Base-by-base conservation (phyloP, 2,329 filamentous ascomycete species). In the Acrodontium crateriforme region DNA sequence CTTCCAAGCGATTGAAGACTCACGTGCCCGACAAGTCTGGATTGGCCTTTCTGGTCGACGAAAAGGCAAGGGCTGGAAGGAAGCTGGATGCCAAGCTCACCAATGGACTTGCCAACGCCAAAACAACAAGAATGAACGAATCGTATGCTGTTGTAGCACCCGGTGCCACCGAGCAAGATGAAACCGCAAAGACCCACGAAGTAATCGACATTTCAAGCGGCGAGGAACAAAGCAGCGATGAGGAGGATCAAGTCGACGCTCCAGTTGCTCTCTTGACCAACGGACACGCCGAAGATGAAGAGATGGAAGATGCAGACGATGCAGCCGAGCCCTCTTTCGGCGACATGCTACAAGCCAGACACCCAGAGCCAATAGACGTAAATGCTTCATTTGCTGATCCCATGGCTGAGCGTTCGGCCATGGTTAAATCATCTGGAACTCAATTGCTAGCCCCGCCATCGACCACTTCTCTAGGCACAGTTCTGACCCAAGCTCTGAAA, bases 401-500 rank as follows among this genome's bases (percentile, higher is more conserved):
- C 27, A 55, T 58, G 29, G 53, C 59, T 16, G 58, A 55, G 39
- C 61, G 57, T 32, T 60, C 52, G 37, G 55, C 59, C 19, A 53
- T 65, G 20, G 36, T 45, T 1, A 55, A 61, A 25, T 49, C 59
- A 11, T 51, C 55, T 19, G 47, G 60, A 7, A 54, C 47, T 27
- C 61, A 60, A 20, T 54, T 59, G 30, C 60, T 78, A 36, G 65
- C 67, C 11, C 62, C 72, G 12, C 78, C 77, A 9, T 75, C 74
- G 9, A 75, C 78, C 34, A 74, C 82, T 34, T 93, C 87, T 5
- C 71, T 98, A 27, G 78, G 80, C 25, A 93, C 83, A 4, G 83
- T 94, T n/a, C 74, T 98, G 34, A 76, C 84, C 9, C 87, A 95
- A 55, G 83, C 89, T 5, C 74, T 98, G 31, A 79, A 78, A 46